These are phyloP conservation scores for Candida quercuum DNA, from an alignment of 805 yeast species.

Conservation along the genomic window DNA sequence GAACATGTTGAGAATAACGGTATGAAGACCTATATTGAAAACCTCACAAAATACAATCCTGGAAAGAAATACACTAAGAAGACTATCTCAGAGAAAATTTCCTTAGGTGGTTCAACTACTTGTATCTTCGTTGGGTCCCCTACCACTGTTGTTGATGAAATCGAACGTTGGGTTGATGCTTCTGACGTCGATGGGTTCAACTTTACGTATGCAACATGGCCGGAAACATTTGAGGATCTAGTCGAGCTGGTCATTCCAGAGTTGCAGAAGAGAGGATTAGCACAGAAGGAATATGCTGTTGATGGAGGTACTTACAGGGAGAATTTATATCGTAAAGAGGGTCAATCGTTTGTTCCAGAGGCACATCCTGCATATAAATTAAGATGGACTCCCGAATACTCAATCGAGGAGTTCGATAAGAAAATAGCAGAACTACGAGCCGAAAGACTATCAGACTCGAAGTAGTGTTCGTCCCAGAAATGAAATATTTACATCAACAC, in stretches of 20 bases:
- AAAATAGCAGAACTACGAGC: not conserved
- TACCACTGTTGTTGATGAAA: not conserved
- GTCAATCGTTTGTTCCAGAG: conserved; percentile 7
- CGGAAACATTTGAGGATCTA: not conserved
- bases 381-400: conserved; percentile 3
- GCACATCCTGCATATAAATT: conserved; percentile 5
- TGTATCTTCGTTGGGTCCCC: conserved; percentile 1
- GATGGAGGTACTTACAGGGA: conserved; percentile 8
- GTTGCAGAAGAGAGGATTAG: not conserved
- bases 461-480: too few species aligned
- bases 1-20: not conserved
- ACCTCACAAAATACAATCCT: not conserved
- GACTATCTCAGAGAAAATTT: not conserved
- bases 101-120: not conserved
- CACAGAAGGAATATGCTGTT: conserved; percentile 6
- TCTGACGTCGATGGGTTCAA: not conserved
- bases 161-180: conserved; percentile 1
- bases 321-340: conserved; percentile 4
- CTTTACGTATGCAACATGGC: not conserved
- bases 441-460: too few species aligned
- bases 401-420: conserved; percentile 1
- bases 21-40: not conserved
- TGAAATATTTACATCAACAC: too few species aligned
- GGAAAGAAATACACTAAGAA: not conserved
- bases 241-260: not conserved